Percentiles rank a stretch among this genome's conserved stretches.
These are phyloP conservation scores for Tricholoma bakamatsutake DNA, from an alignment of 768 basidiomycete species.

Conservation along the genomic window DNA sequence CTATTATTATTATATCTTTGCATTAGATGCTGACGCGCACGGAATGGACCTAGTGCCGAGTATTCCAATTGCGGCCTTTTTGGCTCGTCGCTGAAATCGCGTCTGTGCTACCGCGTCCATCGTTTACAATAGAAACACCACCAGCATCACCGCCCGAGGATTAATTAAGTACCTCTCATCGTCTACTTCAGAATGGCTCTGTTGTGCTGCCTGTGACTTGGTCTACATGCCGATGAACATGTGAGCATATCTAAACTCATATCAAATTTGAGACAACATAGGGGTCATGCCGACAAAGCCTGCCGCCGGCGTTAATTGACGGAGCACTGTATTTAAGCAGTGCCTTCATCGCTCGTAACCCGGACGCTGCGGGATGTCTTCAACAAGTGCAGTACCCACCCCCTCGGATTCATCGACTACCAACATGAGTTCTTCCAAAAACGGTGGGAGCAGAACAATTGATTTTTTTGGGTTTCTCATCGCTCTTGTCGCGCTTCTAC, in stretches of 20 bases:
- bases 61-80: too few relatives aligned
- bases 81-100: too few relatives aligned
- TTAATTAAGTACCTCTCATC: too few relatives aligned
- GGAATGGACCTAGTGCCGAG: too few relatives aligned
- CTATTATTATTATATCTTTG: too few relatives aligned
- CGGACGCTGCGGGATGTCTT: neutral
- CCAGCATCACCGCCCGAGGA: too few relatives aligned
- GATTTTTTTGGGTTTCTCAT: conserved; percentile 51
- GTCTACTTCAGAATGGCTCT: too few relatives aligned
- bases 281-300: neutral
- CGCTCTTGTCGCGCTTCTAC: conserved; percentile 40
- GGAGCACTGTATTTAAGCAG: neutral
- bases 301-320: neutral
- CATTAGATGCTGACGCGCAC: too few relatives aligned
- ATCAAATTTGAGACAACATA: neutral
- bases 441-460: conserved; percentile 28
- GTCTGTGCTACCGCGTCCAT: too few relatives aligned
- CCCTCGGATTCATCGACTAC: conserved; percentile 2
- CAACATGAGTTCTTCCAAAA: neutral
- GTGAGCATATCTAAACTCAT: neutral
- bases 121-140: too few relatives aligned
- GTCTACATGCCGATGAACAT: too few relatives aligned
- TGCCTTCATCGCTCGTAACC: neutral
- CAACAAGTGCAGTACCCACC: neutral
- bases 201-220: too few relatives aligned